Conservation (phyloP, 2,329 filamentous ascomycete species). For the Camptophora hylomeconis region DNA sequence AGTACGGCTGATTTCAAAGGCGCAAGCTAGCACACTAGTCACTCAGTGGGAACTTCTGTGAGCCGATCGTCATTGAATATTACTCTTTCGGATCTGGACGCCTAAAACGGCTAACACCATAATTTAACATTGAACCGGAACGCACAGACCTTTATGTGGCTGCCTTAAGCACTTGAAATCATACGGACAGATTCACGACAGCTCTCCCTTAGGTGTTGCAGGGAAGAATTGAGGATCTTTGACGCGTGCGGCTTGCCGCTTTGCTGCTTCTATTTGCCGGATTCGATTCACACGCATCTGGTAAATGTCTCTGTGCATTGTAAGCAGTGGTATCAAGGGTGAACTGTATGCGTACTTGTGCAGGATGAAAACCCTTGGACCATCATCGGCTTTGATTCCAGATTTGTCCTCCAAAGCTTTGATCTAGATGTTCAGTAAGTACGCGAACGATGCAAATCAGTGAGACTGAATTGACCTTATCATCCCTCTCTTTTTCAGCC, state of each 20-base stretch:
- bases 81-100: no score
- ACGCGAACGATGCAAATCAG: background rate
- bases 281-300: conserved; percentile 72
- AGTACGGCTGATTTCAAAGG: no score
- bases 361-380: conserved; percentile 69
- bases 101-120: no score
- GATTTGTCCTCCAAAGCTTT: conserved; percentile 31
- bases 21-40: no score
- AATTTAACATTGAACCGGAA: no score
- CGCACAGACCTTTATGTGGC: no score
- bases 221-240: conserved; percentile 72
- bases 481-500: conserved; percentile 35
- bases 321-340: conserved; percentile 3
- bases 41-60: no score
- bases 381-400: conserved; percentile 39
- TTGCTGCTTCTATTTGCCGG: conserved; percentile 64
- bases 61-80: no score
- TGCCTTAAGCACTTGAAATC: conserved; percentile 5
- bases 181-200: no score
- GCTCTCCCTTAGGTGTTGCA: conserved; percentile 56
- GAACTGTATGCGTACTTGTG: conserved; percentile 48
- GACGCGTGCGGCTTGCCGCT: conserved; percentile 66
- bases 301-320: conserved; percentile 52
- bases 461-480: conserved; percentile 32
- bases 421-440: no score